Base-by-base conservation (phyloP, 2,329 filamentous ascomycete species). In the Ambrosiella beaveri region DNA sequence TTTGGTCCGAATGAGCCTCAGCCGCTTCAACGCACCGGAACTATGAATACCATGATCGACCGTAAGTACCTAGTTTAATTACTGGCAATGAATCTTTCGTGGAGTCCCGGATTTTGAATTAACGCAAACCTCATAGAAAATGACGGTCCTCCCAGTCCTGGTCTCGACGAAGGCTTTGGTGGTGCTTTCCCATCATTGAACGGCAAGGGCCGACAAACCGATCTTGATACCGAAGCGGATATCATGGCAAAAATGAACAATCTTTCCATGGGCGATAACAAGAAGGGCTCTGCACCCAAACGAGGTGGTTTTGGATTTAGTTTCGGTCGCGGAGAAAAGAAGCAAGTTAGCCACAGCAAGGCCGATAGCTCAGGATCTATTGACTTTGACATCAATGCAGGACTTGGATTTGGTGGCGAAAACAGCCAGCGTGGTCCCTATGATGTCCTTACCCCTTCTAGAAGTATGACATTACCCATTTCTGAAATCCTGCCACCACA, bases 391-490 rank as follows among this genome's bases (percentile, higher is more conserved):
- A 60, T 60, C n/a, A 60, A 63, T 68, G 68, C 6, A 71, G 71
- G 53, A 66, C 64, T 41, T 58, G 64, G 8, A 65, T 68, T 57
- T 67, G 64, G 54, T 66, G 66, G 57, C 63, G 64, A 37, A 65
- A 65, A 37, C 62, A 53, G 51, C 11, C 52, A 60, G 37, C 52
- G 52, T 8, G 59, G 59, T 7, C 55, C 55, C 35, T 60, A 72
- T 44, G 70, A 71, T 5, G 80, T 76, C 62, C 76, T 71, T 0
- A 74, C 76, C 1, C 77, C 76, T 7, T 65, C 69, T n/a, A 72
- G 80, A 63, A 83, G 79, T 59, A 78, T 76, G 74, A 84, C 81
- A 4, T 79, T 82, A 77, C 79, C 80, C 1, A 66, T 71, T 2
- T 73, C 76, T 58, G 71, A 75, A 9, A 56, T 40, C 27, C 52